Evolutionary conservation across 352 stramenopile species (phyloP), one percentile per base, ranked within the genome.

Genomic region (Phytopythium delawarense): DNA sequence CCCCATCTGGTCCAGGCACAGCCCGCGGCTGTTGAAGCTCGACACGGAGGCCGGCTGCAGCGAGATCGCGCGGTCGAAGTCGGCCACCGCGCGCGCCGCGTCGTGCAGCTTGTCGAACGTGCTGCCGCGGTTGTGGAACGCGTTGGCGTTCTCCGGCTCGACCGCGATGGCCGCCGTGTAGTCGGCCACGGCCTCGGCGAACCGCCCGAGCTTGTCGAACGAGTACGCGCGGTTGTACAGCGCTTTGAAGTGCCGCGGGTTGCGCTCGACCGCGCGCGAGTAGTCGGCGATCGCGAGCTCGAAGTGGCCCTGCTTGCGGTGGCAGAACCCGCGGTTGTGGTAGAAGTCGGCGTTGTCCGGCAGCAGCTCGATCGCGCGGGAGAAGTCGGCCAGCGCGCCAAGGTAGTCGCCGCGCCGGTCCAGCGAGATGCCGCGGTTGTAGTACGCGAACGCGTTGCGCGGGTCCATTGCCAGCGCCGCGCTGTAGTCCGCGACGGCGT

Each of bases 201-300:
- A 92, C 12, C 74, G 64, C 6, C 83, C 81, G 0, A 96, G 72
- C 64, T 93, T 93, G 70, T 97, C 88, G 59, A 78, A 84, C 34
- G 79, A 96, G 64, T 94, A 97, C 20, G 87, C 89, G 13, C 87
- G 81, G 50, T 96, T 96, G 66, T 96, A 97, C 25, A 93, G 70
- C 45, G 89, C 89, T 67, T 96, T 97, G 65, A 96, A 97, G 63
- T 97, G 87, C 12, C 66, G 61, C 25, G 84, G 55, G 59, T 96
- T 83, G 56, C 84, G 74, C 16, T 75, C 59, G 30, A 97, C 79
- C 15, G 89, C 87, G 11, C 71, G 67, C 37, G 74, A 85, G 72
- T 96, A 96, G 62, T 94, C 87, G 18, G 62, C 61, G 59, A 96
- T 92, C 18, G 88, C 88, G 23, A 79, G 62, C 57, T 89, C 81